These are phyloP conservation scores for Cylindrodendrum hubeiense DNA, from an alignment of 2,329 filamentous ascomycete genomes.

Conservation along the genomic window DNA sequence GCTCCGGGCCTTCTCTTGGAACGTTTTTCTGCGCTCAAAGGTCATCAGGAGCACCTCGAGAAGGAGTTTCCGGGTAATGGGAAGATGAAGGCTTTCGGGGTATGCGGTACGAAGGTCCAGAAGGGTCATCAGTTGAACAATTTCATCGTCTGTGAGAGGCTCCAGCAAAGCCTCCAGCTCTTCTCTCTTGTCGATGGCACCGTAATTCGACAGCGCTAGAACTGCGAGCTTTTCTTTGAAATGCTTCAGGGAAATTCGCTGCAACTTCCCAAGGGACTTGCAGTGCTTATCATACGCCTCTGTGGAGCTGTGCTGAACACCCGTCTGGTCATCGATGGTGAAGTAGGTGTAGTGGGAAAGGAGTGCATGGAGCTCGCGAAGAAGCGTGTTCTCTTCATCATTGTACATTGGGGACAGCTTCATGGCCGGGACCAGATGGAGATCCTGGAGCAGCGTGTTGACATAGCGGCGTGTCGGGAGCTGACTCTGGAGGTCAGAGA, in stretches of 20 bases:
- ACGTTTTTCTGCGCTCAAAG: constrained; percentile 83
- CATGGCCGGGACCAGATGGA: constrained; percentile 85
- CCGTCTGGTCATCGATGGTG: constrained; percentile 90
- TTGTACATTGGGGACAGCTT: constrained; percentile 83
- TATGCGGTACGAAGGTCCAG: constrained; percentile 88
- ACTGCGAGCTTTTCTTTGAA: constrained; percentile 95
- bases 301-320: constrained; percentile 77
- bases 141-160: constrained; percentile 79
- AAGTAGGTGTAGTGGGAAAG: constrained; percentile 90
- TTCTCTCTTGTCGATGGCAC: constrained; percentile 82
- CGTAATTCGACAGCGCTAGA: constrained; percentile 91
- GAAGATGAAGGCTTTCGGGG: constrained; percentile 76
- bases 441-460: constrained; percentile 86
- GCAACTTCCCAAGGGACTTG: constrained; percentile 79
- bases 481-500: constrained; percentile 92
- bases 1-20: constrained; percentile 81
- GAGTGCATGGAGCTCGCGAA: constrained; percentile 85
- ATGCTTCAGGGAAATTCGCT: constrained; percentile 81
- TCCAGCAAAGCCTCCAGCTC: constrained; percentile 84
- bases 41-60: constrained; percentile 79
- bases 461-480: constrained; percentile 94
- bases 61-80: constrained; percentile 72
- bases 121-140: constrained; percentile 74
- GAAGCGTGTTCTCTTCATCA: constrained; percentile 78
- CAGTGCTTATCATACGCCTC: constrained; percentile 87